Base-by-base conservation (phyloP, 192 early-diverging fungal genomes). In the Pilaira anomala region DNA sequence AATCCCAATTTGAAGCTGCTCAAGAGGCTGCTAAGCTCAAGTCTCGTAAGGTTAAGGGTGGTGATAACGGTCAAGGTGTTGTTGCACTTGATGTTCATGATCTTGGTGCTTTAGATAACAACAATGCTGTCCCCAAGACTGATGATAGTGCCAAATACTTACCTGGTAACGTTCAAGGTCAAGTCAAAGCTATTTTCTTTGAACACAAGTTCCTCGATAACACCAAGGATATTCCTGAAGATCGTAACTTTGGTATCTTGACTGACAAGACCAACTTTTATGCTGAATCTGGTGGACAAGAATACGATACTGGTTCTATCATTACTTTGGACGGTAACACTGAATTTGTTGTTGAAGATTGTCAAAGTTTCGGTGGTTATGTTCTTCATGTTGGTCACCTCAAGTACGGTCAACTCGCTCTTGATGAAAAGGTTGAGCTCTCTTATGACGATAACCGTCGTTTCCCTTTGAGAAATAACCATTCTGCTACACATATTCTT, bases 241-340 rank as follows among this genome's bases (percentile, higher is more conserved):
- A 74, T 55, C 70, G 76, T 46, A 77, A 79, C 7, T 90, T 97
- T 65, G 97, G 97, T 50, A 82, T 98, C 25, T 71, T 98, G 25
- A 84, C 96, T 61, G 94, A 98, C 80, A 82, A 87, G 67, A 96
- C 97, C 56, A 95, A 95, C 87, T 95, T 98, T 68, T 98, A 98
- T 66, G 94, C 97, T 22, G 97, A 97, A 78, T 87, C 88, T 64
- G 97, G 97, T 77, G 97, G 97, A 19, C 97, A 98, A 75, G 86
- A 89, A 69, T 94, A 88, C 73, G 97, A 98, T 69, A 90, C 88
- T 21, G 97, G 97, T 36, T 85, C 83, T 56, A 75, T 94, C 53
- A 83, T 91, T 45, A 85, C 91, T 12, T 74, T 90, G n/a, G 94
- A 96, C 62, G 86, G 87, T 26, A 78, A 90, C 40, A 78, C 85